Percentiles rank a stretch among this genome's conserved stretches.
These are phyloP conservation scores for Xerophyta viscosa DNA, from an alignment of 106 monocot species.

Conservation along the genomic window DNA sequence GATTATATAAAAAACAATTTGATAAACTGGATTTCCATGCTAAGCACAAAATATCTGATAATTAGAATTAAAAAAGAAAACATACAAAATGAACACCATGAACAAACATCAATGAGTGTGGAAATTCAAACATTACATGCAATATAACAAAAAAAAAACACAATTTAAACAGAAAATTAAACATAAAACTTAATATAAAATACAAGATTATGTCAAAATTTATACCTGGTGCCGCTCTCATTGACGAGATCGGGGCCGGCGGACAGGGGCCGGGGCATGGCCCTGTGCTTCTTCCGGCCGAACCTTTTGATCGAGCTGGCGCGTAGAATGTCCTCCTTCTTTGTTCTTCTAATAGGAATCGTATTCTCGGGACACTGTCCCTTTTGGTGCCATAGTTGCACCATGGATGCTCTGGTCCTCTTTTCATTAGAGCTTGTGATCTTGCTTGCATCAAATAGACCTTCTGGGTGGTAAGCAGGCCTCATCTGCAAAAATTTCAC, in stretches of 20 bases:
- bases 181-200: no score
- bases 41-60: no score
- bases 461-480: slow-evolving; percentile 71
- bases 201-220: no score
- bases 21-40: no score
- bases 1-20: no score
- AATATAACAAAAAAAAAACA: slow-evolving; percentile 4
- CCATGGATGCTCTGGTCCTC: slow-evolving; percentile 14
- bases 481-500: slow-evolving; percentile 36
- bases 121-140: no score
- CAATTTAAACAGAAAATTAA: slow-evolving; percentile 1
- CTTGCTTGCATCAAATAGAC: slow-evolving; percentile 37
- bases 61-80: no score
- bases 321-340: slow-evolving; percentile 58
- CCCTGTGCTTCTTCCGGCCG: slow-evolving; percentile 63
- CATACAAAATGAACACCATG: no score
- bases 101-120: no score
- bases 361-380: slow-evolving; percentile 77
- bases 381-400: slow-evolving; percentile 68
- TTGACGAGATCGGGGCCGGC: slow-evolving; percentile 56
- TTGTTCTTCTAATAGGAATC: slow-evolving; percentile 86
- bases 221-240: slow-evolving; percentile 76
- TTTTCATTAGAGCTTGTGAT: slow-evolving; percentile 8
- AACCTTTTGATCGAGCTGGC: slow-evolving; percentile 62
- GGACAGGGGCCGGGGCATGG: slow-evolving; percentile 44